Percentiles rank a stretch among this genome's conserved stretches.
These are phyloP conservation scores for Farysia itapuensis DNA, from an alignment of 1,284 basidiomycete genomes.

Conservation along the genomic window DNA sequence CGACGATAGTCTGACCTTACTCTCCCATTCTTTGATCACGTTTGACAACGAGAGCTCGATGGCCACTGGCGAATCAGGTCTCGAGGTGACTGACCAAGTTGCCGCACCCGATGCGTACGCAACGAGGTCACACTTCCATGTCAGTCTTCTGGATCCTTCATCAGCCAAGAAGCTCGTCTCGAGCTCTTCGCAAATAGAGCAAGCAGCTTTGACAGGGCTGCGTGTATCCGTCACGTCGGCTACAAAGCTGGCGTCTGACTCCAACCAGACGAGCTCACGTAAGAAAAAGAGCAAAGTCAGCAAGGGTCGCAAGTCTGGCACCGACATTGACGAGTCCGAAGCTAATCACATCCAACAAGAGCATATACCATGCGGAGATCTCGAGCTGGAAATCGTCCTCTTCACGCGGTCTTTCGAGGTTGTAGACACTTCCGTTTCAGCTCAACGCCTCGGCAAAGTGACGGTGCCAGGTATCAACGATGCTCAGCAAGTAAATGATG, in stretches of 20 bases:
- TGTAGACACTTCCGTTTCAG: conserved; percentile 5
- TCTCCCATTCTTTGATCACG: conserved; percentile 5
- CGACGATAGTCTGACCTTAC: conserved; percentile 26
- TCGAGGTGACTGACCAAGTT: conserved; percentile 11
- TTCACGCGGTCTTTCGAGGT: conserved; percentile 27
- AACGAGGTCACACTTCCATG: conserved; percentile 17
- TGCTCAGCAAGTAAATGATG: conserved; percentile 15
- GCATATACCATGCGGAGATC: not conserved
- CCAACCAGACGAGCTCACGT: not conserved
- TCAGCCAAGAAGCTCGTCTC: conserved; percentile 16
- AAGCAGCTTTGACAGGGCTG: conserved; percentile 17
- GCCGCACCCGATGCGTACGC: conserved; percentile 2
- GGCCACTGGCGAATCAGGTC: conserved; percentile 3
- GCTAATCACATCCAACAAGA: not conserved
- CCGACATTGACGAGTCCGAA: conserved; percentile 2
- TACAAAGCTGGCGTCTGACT: not conserved
- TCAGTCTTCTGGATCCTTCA: conserved; percentile 18
- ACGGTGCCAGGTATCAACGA: conserved; percentile 3
- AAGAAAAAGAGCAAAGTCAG: conserved; percentile 30
- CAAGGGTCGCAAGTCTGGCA: conserved; percentile 3
- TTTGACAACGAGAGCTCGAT: conserved; percentile 16
- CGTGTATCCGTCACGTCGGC: conserved; percentile 21
- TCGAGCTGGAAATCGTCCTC: conserved; percentile 17
- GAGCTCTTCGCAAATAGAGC: conserved; percentile 12
- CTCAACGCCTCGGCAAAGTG: conserved; percentile 11